Evolutionary conservation across 768 basidiomycete genomes (phyloP).

Genomic region (Tylopilus plumbeoviolaceoides): DNA sequence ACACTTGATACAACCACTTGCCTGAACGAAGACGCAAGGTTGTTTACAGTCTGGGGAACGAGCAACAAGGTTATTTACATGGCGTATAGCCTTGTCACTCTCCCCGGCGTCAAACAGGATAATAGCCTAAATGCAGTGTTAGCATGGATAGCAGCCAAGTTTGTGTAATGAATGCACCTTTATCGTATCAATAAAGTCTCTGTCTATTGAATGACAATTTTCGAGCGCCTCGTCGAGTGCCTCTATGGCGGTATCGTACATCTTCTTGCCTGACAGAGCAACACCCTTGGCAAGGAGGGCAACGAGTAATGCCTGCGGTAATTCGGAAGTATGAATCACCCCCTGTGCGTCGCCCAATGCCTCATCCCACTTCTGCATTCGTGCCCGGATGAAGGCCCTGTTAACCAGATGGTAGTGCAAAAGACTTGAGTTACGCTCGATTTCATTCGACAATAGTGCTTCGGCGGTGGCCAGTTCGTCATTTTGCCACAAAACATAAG

Average conservation of each 20-base stretch:
- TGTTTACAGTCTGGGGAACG: background rate
- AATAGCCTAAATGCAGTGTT: slow-evolving; percentile 5
- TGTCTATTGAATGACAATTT: slow-evolving; percentile 1
- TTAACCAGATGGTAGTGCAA: slow-evolving; percentile 7
- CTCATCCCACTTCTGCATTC: slow-evolving; percentile 1
- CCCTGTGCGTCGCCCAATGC: slow-evolving; percentile 13
- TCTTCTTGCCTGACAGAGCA: background rate
- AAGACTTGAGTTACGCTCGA: background rate
- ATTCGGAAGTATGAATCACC: background rate
- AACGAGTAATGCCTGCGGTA: background rate
- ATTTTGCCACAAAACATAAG: slow-evolving; percentile 10
- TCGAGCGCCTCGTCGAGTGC: slow-evolving; percentile 1
- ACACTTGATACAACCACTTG: background rate
- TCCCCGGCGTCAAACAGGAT: slow-evolving; percentile 6
- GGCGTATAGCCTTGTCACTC: background rate
- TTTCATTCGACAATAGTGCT: slow-evolving; percentile 12
- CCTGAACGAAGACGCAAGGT: slow-evolving; percentile 12
- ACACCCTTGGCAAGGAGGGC: slow-evolving; percentile 9
- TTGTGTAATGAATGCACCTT: slow-evolving; percentile 5
- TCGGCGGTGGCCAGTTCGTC: slow-evolving; percentile 9
- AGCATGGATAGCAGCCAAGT: background rate
- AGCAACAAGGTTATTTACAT: background rate
- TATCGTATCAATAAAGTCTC: slow-evolving; percentile 4
- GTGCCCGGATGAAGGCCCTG: slow-evolving; percentile 14
- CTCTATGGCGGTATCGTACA: background rate